Evolutionary conservation across 1,139 yeast genomes (phyloP), one percentile per base, ranked within the genome.

Genomic region (Scheffersomyces quercinus): DNA sequence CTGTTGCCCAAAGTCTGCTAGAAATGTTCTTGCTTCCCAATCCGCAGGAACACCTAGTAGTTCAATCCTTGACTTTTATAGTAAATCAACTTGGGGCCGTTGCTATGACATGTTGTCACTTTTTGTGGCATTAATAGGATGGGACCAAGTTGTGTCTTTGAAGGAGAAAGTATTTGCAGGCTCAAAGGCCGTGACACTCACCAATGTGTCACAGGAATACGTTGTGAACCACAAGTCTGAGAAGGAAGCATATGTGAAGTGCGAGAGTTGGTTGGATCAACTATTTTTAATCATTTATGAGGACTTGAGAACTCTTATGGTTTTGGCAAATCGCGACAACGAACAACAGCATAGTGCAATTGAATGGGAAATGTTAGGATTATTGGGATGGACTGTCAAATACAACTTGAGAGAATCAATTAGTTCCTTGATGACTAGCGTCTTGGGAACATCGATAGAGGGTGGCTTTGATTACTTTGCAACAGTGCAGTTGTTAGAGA

Each of bases 301-400:
- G 36, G 79, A 73, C 47, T 54, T 73, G 35, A 58, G 60, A n/a
- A 54, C 64, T 1, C 52, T 70, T 39, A 62, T 67, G 60, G 49
- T 58, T 5, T 59, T 67, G 3, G 44, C 60, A 2, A 39, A 42
- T 15, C 55, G 55, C 14, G 62, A 59, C 28, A 55, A 52, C 39
- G 64, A 62, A 15, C 68, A 59, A 36, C 65, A 70, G 40, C 72
- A 72, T 39, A 68, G 75, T 51, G 76, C 73, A 0, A 52, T 72
- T 26, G 73, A 73, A 43, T 73, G 79, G 79, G 71, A 67, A 43
- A 59, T 70, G 53, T 44, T 72, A 31, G 79, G 79, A 3, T 47
- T 70, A 28, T 49, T 72, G 29, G 75, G 77, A 1, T 73, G 76
- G 75, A 56, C 63, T 10, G 71, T 64, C 37, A 73, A 73, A 48